Evolutionary conservation across 306 rosid species (phyloP).

Genomic region (Spatholobus suberectus): DNA sequence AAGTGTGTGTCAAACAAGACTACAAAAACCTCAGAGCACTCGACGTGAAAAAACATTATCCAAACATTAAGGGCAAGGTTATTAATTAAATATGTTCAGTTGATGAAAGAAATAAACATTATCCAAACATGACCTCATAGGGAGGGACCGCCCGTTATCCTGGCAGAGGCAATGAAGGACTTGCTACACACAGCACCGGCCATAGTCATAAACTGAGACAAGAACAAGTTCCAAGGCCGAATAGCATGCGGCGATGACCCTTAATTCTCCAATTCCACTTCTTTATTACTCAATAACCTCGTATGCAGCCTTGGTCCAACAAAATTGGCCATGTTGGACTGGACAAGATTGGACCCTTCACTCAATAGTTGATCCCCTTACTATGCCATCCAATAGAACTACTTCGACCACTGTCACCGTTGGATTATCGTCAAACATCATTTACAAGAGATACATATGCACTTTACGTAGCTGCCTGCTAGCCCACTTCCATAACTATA

Average conservation of each 20-base stretch:
- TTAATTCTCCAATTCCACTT: slow-evolving; percentile 42
- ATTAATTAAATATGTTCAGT: no score
- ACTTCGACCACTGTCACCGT: slow-evolving; percentile 1
- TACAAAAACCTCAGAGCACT: no score
- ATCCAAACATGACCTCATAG: slow-evolving; percentile 53
- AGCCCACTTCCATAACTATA: no score
- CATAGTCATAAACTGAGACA: slow-evolving; percentile 57
- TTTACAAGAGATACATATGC: slow-evolving; percentile 36
- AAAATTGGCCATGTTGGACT: slow-evolving; percentile 52
- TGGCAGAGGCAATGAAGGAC: slow-evolving; percentile 70
- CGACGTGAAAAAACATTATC: no score
- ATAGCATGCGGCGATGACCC: slow-evolving; percentile 60
- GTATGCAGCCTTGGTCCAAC: slow-evolving; percentile 44
- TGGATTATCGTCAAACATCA: background rate
- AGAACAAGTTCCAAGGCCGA: slow-evolving; percentile 65
- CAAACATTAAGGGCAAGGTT: no score
- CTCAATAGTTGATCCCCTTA: no score
- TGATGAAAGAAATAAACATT: no score
- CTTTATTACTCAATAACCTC: slow-evolving; percentile 1
- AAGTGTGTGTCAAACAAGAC: no score
- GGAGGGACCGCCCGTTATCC: slow-evolving; percentile 47
- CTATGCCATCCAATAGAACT: no score
- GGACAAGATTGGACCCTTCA: no score
- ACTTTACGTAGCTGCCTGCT: slow-evolving; percentile 45
- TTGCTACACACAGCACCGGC: slow-evolving; percentile 50